These are phyloP conservation scores for Coemansia sp. DNA, from an alignment of 371 early-diverging fungal genomes.

Conservation along the genomic window DNA sequence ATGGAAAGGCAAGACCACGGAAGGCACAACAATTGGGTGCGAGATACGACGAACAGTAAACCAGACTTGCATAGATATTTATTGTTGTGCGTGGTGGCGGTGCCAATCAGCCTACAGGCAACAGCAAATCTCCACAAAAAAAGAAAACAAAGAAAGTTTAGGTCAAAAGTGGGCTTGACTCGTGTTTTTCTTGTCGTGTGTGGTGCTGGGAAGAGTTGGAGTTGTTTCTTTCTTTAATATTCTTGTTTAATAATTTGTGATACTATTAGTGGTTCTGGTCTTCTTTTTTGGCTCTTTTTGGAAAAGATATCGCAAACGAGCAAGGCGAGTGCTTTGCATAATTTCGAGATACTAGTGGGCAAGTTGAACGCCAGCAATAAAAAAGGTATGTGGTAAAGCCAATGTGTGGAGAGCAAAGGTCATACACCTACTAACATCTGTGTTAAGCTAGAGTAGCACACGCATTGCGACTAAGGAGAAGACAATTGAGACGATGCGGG, in stretches of 20 bases:
- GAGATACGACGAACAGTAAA: background rate
- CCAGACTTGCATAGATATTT: background rate
- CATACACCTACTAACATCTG: too few species aligned
- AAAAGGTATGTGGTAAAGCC: background rate
- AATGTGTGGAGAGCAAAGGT: too few species aligned
- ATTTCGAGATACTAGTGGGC: background rate
- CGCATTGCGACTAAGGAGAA: too few species aligned
- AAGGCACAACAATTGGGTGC: background rate
- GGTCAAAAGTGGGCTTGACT: too few species aligned
- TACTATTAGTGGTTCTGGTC: background rate
- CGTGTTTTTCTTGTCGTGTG: too few species aligned
- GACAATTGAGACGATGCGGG: slow-evolving; percentile 15
- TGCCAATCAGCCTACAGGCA: background rate
- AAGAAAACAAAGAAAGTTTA: too few species aligned
- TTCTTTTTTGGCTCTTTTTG: background rate
- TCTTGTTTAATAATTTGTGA: too few species aligned
- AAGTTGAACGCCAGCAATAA: background rate
- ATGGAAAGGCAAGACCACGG: background rate
- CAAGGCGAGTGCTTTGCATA: background rate
- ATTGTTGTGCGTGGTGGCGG: background rate
- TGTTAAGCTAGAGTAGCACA: too few species aligned
- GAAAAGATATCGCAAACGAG: background rate
- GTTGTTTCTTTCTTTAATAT: too few species aligned
- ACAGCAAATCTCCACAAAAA: background rate
- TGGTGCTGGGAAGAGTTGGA: too few species aligned